A percentile compares a stretch with the other conserved stretches of the same genome.
Conservation (phyloP, 805 yeast genomes). For the Candida namnaoensis region DNA sequence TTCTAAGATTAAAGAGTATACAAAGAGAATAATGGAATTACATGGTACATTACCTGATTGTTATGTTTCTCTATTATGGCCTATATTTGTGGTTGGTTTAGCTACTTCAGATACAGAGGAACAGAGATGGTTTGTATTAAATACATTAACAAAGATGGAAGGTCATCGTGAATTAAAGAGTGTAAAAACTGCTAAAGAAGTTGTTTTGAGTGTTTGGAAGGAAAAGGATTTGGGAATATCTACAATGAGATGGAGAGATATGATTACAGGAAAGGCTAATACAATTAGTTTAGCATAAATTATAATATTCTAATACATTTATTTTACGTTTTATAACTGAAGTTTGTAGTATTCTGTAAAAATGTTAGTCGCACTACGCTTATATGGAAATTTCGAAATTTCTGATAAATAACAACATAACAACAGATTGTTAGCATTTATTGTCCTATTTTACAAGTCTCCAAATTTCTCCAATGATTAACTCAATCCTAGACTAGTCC, state of each 20-base stretch:
- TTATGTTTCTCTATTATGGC: conserved; percentile 31
- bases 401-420: too few species aligned
- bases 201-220: conserved; percentile 30
- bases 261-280: conserved; percentile 24
- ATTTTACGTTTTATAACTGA: too few species aligned
- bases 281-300: conserved; percentile 29
- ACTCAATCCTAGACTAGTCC: too few species aligned
- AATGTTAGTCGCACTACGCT: too few species aligned
- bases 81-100: conserved; percentile 29
- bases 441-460: too few species aligned
- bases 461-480: too few species aligned
- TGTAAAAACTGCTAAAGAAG: conserved; percentile 25
- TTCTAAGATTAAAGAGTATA: conserved; percentile 8
- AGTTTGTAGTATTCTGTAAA: too few species aligned
- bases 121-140: conserved; percentile 29
- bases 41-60: conserved; percentile 18
- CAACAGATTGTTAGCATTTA: too few species aligned
- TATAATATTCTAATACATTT: too few species aligned
- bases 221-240: conserved; percentile 24
- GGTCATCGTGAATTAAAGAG: conserved; percentile 27
- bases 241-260: conserved; percentile 26
- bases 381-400: too few species aligned
- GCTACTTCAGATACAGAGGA: conserved; percentile 23
- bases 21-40: conserved; percentile 16
- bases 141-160: conserved; percentile 25